These are phyloP conservation scores for Yamadazyma spencermartinsiae DNA, from an alignment of 1,139 yeast genomes.

Conservation along the genomic window DNA sequence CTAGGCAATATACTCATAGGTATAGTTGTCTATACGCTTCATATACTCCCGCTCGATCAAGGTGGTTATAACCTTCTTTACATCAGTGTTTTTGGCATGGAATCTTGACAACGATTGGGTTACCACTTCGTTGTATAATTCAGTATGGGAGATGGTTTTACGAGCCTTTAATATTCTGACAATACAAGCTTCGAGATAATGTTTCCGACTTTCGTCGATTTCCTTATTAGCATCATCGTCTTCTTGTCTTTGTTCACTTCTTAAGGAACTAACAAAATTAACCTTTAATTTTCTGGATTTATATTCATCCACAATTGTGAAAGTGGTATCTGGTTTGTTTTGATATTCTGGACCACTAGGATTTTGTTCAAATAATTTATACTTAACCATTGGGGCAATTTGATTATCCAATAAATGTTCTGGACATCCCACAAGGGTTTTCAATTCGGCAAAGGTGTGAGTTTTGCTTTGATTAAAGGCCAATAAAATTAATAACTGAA, in stretches of 20 bases:
- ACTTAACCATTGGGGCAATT: constrained; percentile 75
- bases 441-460: constrained; percentile 61
- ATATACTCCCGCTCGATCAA: constrained; percentile 86
- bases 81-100: constrained; percentile 80
- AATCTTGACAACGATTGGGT: constrained; percentile 85
- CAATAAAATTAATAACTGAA: constrained; percentile 81
- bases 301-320: constrained; percentile 77
- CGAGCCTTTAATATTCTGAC: constrained; percentile 97
- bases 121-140: constrained; percentile 83
- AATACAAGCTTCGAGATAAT: constrained; percentile 87
- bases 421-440: constrained; percentile 68
- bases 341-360: constrained; percentile 56
- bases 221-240: constrained; percentile 82
- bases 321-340: constrained; percentile 55
- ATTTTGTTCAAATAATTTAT: constrained; percentile 66
- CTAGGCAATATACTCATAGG: constrained; percentile 74
- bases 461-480: constrained; percentile 70
- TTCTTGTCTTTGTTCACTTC: constrained; percentile 74
- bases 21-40: constrained; percentile 71
- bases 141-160: constrained; percentile 74
- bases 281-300: constrained; percentile 82
- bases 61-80: constrained; percentile 82
- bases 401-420: constrained; percentile 70
- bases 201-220: constrained; percentile 82
- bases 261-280: constrained; percentile 81